Evolutionary conservation across 208 protist genomes (phyloP), one percentile per base, ranked within the genome.

Genomic region (Crithidia bombi): DNA sequence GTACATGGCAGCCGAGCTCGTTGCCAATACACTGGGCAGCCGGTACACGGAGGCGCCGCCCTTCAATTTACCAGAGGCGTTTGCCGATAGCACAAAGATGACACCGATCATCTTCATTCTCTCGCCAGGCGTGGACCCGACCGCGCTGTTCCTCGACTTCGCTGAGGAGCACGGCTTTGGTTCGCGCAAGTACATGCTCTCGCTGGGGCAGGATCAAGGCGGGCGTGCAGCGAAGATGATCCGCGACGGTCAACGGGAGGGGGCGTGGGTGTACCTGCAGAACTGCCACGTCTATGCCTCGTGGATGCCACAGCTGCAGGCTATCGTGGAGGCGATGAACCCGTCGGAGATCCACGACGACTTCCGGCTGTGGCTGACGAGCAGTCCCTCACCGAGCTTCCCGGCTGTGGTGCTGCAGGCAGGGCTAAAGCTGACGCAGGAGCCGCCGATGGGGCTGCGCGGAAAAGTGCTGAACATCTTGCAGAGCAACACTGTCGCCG

Each of bases 351-450:
- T 87, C 1, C 91, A 98, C 77, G 79, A 79, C 32, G 87, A 97
- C 62, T 99, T 98, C 82, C 78, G 98, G 39, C 82, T 99, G 38
- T 98, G 96, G 95, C 84, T 99, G 56, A 98, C 97, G 11, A 97
- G 94, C 47, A 97, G 91, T 84, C 97, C 98, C 21, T 90, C 93
- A 3, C 54, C 75, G 15, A 73, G 44, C 49, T 99, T 99, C 75
- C 98, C 98, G 5, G 83, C 94, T 9, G 71, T 90, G 51, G 92
- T 99, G 55, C 86, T 98, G 62, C 95, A 98, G 75, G 86, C 85
- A 47, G 93, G 95, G 64, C 83, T 98, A 63, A 99, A 98, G 84
- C 75, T 99, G 39, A 96, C 96, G 15, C 97, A 96, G 59, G 98
- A 99, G 81, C 96, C 98, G n/a, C 98, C 98, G 14, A 93, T 92